Percentiles rank a stretch among this genome's conserved stretches.
phyloP scores from a whole-genome alignment of 805 yeast genomes.

The Zygosaccharomyces gambellarensis region DNA sequence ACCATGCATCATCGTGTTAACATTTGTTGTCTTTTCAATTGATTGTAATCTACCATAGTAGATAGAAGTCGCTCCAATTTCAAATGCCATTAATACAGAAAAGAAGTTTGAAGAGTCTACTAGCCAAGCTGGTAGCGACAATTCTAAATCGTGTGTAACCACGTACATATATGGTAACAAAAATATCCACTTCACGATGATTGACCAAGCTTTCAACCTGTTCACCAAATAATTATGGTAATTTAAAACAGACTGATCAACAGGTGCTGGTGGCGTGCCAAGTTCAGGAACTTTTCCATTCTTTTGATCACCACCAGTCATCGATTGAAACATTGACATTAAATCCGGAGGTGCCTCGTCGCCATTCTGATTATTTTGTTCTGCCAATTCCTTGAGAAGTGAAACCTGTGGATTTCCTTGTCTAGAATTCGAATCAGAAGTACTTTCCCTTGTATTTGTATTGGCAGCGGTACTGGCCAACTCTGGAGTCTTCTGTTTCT shows the following conservation, averaged over 20 bases:
- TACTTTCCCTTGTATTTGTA: background rate
- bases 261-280: conserved; percentile 11
- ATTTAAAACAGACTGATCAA: conserved; percentile 23
- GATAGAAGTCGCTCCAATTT: conserved; percentile 32
- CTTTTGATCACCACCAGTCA: conserved; percentile 5
- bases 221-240: conserved; percentile 31
- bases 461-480: background rate
- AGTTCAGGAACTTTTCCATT: conserved; percentile 1
- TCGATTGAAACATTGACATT: conserved; percentile 9
- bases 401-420: conserved; percentile 25
- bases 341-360: conserved; percentile 9
- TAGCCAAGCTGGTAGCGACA: conserved; percentile 8
- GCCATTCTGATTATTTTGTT: conserved; percentile 17
- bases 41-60: conserved; percentile 29
- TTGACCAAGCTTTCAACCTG: conserved; percentile 28
- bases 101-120: conserved; percentile 31
- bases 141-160: conserved; percentile 16
- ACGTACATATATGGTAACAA: conserved; percentile 30
- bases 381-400: conserved; percentile 28
- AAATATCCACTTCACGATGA: conserved; percentile 32
- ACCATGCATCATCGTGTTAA: conserved; percentile 26
- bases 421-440: conserved; percentile 7
- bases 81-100: conserved; percentile 33
- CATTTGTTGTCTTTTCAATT: conserved; percentile 25
- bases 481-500: background rate